phyloP scores from a whole-genome alignment of 164 flowering plant genomes.

The Piper betle region DNA sequence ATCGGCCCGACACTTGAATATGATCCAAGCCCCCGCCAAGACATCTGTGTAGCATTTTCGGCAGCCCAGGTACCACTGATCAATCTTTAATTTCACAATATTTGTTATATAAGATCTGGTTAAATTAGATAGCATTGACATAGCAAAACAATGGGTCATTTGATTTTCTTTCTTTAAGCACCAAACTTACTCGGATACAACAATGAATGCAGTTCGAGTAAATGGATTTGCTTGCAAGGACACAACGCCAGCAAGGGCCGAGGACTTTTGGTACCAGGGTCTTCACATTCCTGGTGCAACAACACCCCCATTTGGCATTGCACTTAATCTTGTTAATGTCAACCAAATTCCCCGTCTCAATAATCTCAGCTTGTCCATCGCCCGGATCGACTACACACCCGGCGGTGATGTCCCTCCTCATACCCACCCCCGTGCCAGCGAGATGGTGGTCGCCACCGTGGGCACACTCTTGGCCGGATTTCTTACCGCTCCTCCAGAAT shows the following conservation, averaged over 20 bases:
- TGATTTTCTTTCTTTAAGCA: background rate
- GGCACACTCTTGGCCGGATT: background rate
- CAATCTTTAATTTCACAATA: background rate
- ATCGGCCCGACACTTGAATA: background rate
- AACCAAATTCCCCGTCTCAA: conserved; percentile 10
- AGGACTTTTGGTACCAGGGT: conserved; percentile 13
- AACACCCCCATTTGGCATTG: conserved; percentile 10
- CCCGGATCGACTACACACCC: conserved; percentile 14
- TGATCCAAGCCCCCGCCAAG: conserved; percentile 6
- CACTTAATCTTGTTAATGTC: conserved; percentile 11
- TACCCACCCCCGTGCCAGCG: conserved; percentile 19
- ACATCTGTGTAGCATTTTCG: conserved; percentile 1
- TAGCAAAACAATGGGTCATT: too few relatives aligned
- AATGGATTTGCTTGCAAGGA: conserved; percentile 18
- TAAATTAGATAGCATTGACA: background rate
- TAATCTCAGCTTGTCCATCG: conserved; percentile 12
- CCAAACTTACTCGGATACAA: background rate
- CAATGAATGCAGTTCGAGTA: conserved; percentile 1
- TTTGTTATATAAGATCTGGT: background rate
- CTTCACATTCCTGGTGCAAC: conserved; percentile 8
- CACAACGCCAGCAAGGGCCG: conserved; percentile 3
- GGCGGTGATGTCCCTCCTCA: conserved; percentile 19
- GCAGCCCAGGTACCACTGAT: background rate
- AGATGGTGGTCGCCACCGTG: conserved; percentile 4
- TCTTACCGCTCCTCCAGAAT: background rate